Evolutionary conservation across 495 filamentous ascomycete species (phyloP), one percentile per base, ranked within the genome.

Genomic region (Penicillium turbatum): DNA sequence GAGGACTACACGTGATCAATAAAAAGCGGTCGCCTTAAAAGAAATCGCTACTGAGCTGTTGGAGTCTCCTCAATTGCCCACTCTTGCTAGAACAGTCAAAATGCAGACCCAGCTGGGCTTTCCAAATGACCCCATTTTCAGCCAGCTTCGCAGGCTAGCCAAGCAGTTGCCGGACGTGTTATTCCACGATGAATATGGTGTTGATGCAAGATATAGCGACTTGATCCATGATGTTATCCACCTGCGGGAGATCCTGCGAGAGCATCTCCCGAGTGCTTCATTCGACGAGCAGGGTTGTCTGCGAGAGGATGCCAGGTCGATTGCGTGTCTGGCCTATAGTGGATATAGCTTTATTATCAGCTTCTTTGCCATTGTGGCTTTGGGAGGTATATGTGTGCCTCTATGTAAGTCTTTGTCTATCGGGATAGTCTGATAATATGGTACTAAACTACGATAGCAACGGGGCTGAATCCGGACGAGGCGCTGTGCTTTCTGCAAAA

Each of bases 321-420:
- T 51, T 15, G 48, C 48, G 15, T 41, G 15, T 34, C 39, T 51
- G 6, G 26, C 38, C 29, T 27, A 32, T 21, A 51, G 48, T 16
- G 48, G 48, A 51, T 51, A 51, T 51, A 32, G 40, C 38, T 51
- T 51, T 43, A 26, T 51, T 26, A 38, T 51, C 15, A 38, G 21
- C 39, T 51, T 51, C 48, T 51, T 51, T 51, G 48, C 48, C 36
- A 51, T 51, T 31, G 38, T 38, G 24, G 48, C 48, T 26, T 38
- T 51, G 26, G 48, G 48, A 4, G 48, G 48, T 26, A 51, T 15
- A 32, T 51, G 48, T 51, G 37, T 51, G 40, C 26, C 48, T 32
- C 38, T 51, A 31, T 38, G 48, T 51, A 38, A 51, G 48, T 42
- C 38, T 29, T 38, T 35, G 31, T 40, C n/a, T 17, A 38, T 38